Conservation (phyloP, 345 rosid genomes). For the Hevea brasiliensis region DNA sequence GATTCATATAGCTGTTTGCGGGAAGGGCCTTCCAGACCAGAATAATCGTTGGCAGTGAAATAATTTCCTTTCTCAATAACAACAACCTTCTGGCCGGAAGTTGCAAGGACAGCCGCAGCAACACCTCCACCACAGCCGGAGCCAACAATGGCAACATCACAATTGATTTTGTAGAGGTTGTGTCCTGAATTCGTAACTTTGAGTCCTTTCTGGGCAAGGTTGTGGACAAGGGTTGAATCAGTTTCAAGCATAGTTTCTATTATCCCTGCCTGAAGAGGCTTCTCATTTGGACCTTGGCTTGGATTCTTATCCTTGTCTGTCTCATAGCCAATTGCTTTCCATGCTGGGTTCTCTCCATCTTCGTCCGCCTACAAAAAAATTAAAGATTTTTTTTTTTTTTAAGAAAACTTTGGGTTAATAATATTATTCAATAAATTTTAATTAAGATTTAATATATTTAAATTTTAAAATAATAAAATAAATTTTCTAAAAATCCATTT, state of each 20-base stretch:
- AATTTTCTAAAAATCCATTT: too few species aligned
- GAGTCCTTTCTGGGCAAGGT: constrained; percentile 66
- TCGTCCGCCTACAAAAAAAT: constrained; percentile 45
- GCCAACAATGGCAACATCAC: constrained; percentile 76
- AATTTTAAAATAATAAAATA: too few species aligned
- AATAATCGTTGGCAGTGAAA: constrained; percentile 49
- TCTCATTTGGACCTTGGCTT: constrained; percentile 29
- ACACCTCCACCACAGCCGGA: constrained; percentile 98
- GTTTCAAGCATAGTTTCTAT: constrained; percentile 55
- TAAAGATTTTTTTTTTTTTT: background rate
- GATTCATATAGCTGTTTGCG: constrained; percentile 53
- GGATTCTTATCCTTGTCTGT: constrained; percentile 26
- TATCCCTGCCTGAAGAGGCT: constrained; percentile 75
- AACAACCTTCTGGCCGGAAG: constrained; percentile 65
- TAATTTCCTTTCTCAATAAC: constrained; percentile 86
- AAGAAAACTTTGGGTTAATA: background rate
- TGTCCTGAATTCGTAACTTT: constrained; percentile 27
- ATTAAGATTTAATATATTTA: too few species aligned
- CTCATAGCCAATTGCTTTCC: constrained; percentile 74
- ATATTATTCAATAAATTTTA: too few species aligned
- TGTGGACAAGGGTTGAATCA: constrained; percentile 40
- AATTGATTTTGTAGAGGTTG: constrained; percentile 48
- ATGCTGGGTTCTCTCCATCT: constrained; percentile 60
- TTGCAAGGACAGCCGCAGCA: constrained; percentile 75
- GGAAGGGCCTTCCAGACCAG: constrained; percentile 68